Conservation (phyloP, 2,329 filamentous ascomycete species). For the Penicillium sp. region DNA sequence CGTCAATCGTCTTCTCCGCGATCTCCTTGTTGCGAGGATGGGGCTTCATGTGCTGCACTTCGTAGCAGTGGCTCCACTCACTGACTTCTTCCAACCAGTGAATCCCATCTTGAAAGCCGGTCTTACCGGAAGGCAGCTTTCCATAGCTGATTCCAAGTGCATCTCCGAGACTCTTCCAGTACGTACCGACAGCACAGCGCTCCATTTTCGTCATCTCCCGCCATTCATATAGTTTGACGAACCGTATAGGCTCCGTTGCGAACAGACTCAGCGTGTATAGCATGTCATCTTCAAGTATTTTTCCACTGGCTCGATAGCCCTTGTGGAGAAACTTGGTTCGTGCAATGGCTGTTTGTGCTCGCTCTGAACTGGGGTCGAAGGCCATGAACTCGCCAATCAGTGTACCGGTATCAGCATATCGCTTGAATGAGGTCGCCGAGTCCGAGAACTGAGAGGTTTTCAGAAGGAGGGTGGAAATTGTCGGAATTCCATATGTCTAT, state of each 20-base stretch:
- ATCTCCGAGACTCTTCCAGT: conserved; percentile 71
- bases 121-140: conserved; percentile 40
- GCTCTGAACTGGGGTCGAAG: conserved; percentile 44
- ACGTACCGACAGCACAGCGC: conserved; percentile 61
- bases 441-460: conserved; percentile 51
- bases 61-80: conserved; percentile 56
- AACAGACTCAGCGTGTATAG: conserved; percentile 65
- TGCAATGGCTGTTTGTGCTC: conserved; percentile 54
- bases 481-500: conserved; percentile 57
- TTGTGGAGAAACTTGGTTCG: conserved; percentile 64
- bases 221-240: conserved; percentile 68
- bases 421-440: conserved; percentile 48
- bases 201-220: conserved; percentile 65
- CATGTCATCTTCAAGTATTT: conserved; percentile 62
- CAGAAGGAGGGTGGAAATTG: conserved; percentile 51
- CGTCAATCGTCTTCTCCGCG: conserved; percentile 59
- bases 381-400: conserved; percentile 51
- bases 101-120: conserved; percentile 49
- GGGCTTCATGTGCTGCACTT: conserved; percentile 58
- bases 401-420: conserved; percentile 53
- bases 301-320: conserved; percentile 55
- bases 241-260: conserved; percentile 63
- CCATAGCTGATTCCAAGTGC: conserved; percentile 62
- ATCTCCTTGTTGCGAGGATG: conserved; percentile 49
- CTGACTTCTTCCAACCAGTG: conserved; percentile 53